Conservation (phyloP, 2,329 filamentous ascomycete species). For the Epichloe aotearoae region DNA sequence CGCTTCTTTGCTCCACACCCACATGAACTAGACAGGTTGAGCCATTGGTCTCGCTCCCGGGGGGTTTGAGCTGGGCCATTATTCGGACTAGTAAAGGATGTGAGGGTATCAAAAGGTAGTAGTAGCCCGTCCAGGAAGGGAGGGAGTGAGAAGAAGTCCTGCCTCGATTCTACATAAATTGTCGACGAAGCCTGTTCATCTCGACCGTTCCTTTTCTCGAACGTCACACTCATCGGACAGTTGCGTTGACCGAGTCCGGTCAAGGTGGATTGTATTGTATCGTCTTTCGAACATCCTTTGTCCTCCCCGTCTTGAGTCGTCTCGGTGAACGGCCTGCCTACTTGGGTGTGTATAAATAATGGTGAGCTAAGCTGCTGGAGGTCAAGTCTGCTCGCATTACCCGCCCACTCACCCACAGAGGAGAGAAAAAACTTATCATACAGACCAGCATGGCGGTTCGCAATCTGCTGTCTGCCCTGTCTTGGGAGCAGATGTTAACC, state of each 20-base stretch:
- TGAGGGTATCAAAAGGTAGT: neutral
- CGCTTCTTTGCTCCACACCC: neutral
- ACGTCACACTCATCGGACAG: neutral
- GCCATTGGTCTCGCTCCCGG: neutral
- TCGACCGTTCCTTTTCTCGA: neutral
- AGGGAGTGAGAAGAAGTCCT: neutral
- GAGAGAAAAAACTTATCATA: neutral
- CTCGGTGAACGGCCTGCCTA: neutral
- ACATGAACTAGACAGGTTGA: neutral
- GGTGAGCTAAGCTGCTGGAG: neutral
- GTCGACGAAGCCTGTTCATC: neutral
- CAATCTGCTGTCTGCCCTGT: constrained; percentile 11
- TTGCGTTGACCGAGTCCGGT: neutral
- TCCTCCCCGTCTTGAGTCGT: neutral
- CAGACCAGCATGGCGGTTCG: constrained; percentile 6
- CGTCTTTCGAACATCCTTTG: neutral
- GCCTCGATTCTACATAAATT: neutral
- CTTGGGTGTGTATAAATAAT: neutral
- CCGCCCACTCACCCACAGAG: neutral
- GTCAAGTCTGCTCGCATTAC: neutral
- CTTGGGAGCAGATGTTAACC: constrained; percentile 14
- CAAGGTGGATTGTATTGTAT: neutral
- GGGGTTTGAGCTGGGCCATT: neutral
- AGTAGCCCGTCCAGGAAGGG: neutral
- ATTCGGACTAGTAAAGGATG: neutral